Evolutionary conservation across 768 basidiomycete species (phyloP).

Genomic region (Pulveroboletus ravenelii): DNA sequence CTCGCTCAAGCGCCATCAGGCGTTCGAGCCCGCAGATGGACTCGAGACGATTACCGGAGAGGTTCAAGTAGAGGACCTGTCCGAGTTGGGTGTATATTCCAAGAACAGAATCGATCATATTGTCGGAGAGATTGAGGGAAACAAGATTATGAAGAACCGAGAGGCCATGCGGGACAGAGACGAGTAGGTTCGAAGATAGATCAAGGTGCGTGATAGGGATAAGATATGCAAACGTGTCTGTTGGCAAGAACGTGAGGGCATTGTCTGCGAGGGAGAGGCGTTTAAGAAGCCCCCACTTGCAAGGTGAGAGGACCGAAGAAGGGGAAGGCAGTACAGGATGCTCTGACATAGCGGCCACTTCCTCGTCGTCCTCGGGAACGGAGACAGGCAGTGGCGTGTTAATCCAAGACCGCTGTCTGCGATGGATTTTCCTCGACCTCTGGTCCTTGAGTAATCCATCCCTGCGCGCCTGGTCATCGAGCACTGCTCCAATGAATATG

Average conservation of each 20-base stretch:
- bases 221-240: constrained; percentile 59
- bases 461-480: constrained; percentile 68
- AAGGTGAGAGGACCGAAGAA: constrained; percentile 43
- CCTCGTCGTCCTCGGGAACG: constrained; percentile 49
- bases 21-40: constrained; percentile 95
- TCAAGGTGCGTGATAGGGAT: constrained; percentile 78
- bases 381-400: constrained; percentile 51
- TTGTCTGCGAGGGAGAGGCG: constrained; percentile 79
- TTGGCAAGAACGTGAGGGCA: constrained; percentile 73
- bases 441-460: constrained; percentile 49
- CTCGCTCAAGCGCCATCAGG: constrained; percentile 74
- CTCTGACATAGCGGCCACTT: constrained; percentile 8
- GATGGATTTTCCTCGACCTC: constrained; percentile 42
- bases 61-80: constrained; percentile 70
- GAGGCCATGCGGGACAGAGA: constrained; percentile 79
- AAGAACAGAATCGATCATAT: constrained; percentile 95
- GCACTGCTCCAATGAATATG: constrained; percentile 68
- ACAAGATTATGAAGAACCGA: constrained; percentile 70
- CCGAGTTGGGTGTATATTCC: constrained; percentile 82
- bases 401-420: constrained; percentile 44
- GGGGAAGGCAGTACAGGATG: constrained; percentile 25
- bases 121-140: constrained; percentile 93
- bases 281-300: constrained; percentile 73
- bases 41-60: constrained; percentile 84
- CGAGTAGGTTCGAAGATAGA: constrained; percentile 85